Evolutionary conservation across 176 grass and related monocot species (phyloP).

Genomic region (Aegilops sharonensis): DNA sequence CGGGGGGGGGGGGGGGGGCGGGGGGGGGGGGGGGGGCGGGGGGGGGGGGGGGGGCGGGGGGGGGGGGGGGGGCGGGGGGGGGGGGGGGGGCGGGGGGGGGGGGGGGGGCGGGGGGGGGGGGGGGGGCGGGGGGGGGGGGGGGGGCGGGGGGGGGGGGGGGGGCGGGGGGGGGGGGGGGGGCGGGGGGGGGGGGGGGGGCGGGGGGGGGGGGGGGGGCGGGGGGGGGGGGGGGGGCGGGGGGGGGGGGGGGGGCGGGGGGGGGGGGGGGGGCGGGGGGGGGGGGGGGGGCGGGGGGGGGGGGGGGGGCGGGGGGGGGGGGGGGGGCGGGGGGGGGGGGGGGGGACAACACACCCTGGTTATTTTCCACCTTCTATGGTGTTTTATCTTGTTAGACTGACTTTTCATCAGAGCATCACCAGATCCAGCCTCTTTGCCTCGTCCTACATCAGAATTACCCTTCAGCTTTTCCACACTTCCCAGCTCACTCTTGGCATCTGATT

Average conservation of each 20-base stretch:
- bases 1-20: background rate
- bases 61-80: background rate
- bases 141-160: background rate
- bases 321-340: background rate
- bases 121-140: background rate
- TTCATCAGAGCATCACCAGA: conserved; percentile 44
- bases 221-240: background rate
- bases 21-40: background rate
- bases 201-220: background rate
- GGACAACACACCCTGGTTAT: conserved; percentile 55
- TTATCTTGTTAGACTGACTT: conserved; percentile 74
- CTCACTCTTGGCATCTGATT: conserved; percentile 71
- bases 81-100: background rate
- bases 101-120: background rate
- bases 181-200: background rate
- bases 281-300: background rate
- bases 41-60: background rate
- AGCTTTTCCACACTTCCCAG: conserved; percentile 49
- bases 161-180: background rate
- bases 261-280: background rate
- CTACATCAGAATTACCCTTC: conserved; percentile 52
- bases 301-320: background rate
- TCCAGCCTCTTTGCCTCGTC: conserved; percentile 49
- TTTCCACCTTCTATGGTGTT: conserved; percentile 93
- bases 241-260: background rate